Conservation (phyloP, 2,329 filamentous ascomycete species). For the Diaporthe sp. region DNA sequence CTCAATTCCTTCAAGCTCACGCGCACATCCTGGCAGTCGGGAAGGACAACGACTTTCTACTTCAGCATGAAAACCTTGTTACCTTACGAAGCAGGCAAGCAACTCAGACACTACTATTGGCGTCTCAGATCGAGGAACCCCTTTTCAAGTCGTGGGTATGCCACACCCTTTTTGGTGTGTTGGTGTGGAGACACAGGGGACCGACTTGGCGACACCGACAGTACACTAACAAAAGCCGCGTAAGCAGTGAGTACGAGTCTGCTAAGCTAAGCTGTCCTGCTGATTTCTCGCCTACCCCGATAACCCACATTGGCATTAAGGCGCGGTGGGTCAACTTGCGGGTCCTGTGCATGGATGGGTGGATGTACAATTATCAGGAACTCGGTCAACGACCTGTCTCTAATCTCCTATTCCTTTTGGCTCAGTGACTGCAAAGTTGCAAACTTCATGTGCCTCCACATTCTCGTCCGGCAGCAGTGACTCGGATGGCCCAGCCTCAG, state of each 20-base stretch:
- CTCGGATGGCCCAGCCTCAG: conserved; percentile 22
- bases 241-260: neutral
- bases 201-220: neutral
- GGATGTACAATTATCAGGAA: neutral
- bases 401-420: neutral
- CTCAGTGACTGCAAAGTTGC: neutral
- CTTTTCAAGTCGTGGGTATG: conserved; percentile 9
- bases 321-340: conserved; percentile 6
- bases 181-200: conserved; percentile 2
- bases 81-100: neutral
- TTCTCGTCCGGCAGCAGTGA: conserved; percentile 12
- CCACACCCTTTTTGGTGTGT: neutral
- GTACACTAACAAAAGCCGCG: neutral
- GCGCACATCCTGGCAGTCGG: neutral
- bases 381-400: conserved; percentile 16
- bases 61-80: neutral
- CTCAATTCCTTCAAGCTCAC: neutral
- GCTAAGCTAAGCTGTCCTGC: neutral
- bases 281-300: neutral
- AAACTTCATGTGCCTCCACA: neutral
- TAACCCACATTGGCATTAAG: conserved; percentile 12
- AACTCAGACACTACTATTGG: neutral
- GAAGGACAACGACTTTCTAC: neutral
- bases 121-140: neutral
- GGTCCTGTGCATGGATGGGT: neutral